Base-by-base conservation (phyloP, 352 stramenopile genomes). In the Globisporangium takayamanum region DNA sequence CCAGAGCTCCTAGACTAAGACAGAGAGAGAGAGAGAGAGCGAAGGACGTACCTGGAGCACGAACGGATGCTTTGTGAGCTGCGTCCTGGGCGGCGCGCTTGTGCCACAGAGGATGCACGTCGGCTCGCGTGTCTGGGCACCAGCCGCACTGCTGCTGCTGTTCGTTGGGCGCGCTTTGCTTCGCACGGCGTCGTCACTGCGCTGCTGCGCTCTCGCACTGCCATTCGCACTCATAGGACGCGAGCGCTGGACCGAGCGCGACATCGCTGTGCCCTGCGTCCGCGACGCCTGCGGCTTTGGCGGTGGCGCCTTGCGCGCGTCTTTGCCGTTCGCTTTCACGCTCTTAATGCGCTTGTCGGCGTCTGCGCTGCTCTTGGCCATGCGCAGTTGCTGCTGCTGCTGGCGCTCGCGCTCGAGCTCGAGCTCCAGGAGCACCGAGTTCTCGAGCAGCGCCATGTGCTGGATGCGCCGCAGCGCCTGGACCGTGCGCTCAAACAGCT, bases 61-160 rank as follows among this genome's bases (percentile, higher is more conserved):
- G 33, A 88, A 89, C 28, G 80, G 80, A 55, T 89, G 80, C 45
- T 79, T 82, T 18, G 78, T 60, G 42, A 86, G 74, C 49, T 67
- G 64, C 8, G 63, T 56, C 0, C 47, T 26, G 22, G 20, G 59
- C 22, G 68, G 58, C 7, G 52, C 53, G 28, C 74, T 66, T 16
- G 68, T 67, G 20, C 68, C 68, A 48, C 80, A 89, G 39, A 87
- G 55, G 22, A 84, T 66, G 45, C 80, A 89, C 20, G 39, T 26
- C 3, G 33, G 6, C 30, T 39, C 33, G 33, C 33, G 7, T 44
- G 28, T 11, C 41, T n/a, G 7, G 2, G 56, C 62, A 7, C 50
- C 30, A 33, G 5, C 20, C 25, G 42, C 41, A 18, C 18, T 37
- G 16, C 53, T 22, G 30, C 28, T 33, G 28, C 22, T 22, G 22